These are phyloP conservation scores for Xylaria bambusicola DNA, from an alignment of 495 filamentous ascomycete species.

Conservation along the genomic window DNA sequence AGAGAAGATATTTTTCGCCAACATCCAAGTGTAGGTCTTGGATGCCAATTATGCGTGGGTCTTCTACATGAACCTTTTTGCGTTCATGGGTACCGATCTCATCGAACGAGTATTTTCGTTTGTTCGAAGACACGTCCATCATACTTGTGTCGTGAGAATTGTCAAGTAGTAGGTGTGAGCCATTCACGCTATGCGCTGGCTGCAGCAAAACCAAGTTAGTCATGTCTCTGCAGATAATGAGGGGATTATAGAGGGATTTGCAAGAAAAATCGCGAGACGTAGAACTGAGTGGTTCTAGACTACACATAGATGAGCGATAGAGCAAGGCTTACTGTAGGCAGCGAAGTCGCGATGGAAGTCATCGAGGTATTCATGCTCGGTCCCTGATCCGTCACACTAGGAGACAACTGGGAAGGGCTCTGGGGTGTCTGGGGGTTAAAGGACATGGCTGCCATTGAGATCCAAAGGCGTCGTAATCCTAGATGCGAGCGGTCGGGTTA, in stretches of 20 bases:
- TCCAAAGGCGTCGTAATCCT: constrained; percentile 18
- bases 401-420: constrained; percentile 57
- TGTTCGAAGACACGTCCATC: constrained; percentile 47
- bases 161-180: constrained; percentile 44
- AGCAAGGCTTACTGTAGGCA: constrained; percentile 42
- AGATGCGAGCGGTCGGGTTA: constrained; percentile 13
- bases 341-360: constrained; percentile 44
- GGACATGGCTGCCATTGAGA: constrained; percentile 48
- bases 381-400: constrained; percentile 44
- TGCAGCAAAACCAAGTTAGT: constrained; percentile 6
- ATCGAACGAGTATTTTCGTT: constrained; percentile 55
- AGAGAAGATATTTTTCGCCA: constrained; percentile 60
- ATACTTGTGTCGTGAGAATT: constrained; percentile 43
- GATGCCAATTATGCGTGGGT: constrained; percentile 52
- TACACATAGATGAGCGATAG: neutral
- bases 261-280: neutral
- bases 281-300: neutral
- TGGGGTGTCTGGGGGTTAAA: constrained; percentile 62
- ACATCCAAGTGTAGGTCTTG: constrained; percentile 58
- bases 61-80: constrained; percentile 59
- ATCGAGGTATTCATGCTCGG: constrained; percentile 49
- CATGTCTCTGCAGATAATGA: neutral
- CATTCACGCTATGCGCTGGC: constrained; percentile 61
- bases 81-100: constrained; percentile 51
- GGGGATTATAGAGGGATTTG: neutral